A percentile compares a stretch with the other conserved stretches of the same genome.
Evolutionary conservation across 768 basidiomycete species (phyloP).

Genomic region (Tubosaeta brunneosetosa): DNA sequence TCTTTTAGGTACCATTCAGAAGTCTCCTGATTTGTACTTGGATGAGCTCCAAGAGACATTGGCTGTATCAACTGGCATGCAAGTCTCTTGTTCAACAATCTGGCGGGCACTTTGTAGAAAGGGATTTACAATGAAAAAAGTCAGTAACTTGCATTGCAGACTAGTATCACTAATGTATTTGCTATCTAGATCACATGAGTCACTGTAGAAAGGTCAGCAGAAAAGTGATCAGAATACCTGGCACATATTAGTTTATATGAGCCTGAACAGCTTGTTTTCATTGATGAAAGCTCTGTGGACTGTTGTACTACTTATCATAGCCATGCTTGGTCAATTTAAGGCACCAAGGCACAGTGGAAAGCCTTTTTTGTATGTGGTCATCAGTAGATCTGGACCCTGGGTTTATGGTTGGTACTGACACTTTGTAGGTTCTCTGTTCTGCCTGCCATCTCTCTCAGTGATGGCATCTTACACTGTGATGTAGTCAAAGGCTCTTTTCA

Average conservation of each 20-base stretch:
- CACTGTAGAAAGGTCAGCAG: background rate
- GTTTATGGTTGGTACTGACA: background rate
- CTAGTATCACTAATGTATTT: too few species aligned
- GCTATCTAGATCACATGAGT: background rate
- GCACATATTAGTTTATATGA: background rate
- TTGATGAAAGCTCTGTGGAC: background rate
- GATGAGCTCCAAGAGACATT: background rate
- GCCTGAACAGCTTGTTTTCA: background rate
- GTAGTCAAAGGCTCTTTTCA: background rate
- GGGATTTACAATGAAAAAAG: background rate
- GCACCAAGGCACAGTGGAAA: background rate
- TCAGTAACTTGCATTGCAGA: background rate
- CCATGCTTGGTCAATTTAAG: background rate
- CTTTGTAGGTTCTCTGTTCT: conserved; percentile 3
- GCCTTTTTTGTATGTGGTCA: background rate
- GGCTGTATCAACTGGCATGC: background rate
- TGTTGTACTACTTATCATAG: background rate
- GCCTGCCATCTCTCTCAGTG: background rate
- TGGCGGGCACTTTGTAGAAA: background rate
- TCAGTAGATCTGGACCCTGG: background rate
- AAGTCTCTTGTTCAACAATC: background rate
- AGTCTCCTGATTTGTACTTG: background rate
- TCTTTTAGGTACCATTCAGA: background rate
- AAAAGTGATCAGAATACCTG: background rate
- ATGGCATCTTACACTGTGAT: conserved; percentile 2